phyloP scores from a whole-genome alignment of 768 basidiomycete genomes.

The Boletus subcaerulescens region DNA sequence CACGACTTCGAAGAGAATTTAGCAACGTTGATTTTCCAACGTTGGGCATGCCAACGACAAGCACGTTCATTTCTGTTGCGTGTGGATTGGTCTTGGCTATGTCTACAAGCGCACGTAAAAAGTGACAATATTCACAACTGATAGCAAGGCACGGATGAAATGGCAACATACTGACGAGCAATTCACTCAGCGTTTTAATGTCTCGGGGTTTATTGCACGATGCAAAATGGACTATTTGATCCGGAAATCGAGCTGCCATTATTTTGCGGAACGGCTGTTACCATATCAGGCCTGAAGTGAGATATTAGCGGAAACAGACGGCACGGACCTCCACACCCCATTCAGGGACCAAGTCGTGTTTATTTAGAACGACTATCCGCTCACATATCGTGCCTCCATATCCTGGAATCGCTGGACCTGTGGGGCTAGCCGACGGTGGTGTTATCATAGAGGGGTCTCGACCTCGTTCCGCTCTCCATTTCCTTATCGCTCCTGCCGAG shows the following conservation, averaged over 20 bases:
- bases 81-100: conserved; percentile 68
- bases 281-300: conserved; percentile 10
- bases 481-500: conserved; percentile 54
- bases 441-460: conserved; percentile 44
- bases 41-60: conserved; percentile 98
- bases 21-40: conserved; percentile 95
- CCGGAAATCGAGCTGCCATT: conserved; percentile 68
- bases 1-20: conserved; percentile 84
- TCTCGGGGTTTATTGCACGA: conserved; percentile 68
- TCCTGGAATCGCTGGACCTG: conserved; percentile 8
- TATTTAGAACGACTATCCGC: conserved; percentile 88
- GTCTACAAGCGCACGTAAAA: conserved; percentile 38
- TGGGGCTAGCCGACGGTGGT: conserved; percentile 31
- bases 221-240: conserved; percentile 66
- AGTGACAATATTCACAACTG: not conserved
- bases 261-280: conserved; percentile 69
- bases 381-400: conserved; percentile 53
- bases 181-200: conserved; percentile 58
- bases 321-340: conserved; percentile 78
- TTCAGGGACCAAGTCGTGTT: conserved; percentile 85
- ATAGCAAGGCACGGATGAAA: not conserved
- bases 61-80: conserved; percentile 76
- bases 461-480: conserved; percentile 70
- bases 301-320: conserved; percentile 5
- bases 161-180: conserved; percentile 68